Evolutionary conservation across 768 basidiomycete genomes (phyloP).

Genomic region (Trametes coccinea): DNA sequence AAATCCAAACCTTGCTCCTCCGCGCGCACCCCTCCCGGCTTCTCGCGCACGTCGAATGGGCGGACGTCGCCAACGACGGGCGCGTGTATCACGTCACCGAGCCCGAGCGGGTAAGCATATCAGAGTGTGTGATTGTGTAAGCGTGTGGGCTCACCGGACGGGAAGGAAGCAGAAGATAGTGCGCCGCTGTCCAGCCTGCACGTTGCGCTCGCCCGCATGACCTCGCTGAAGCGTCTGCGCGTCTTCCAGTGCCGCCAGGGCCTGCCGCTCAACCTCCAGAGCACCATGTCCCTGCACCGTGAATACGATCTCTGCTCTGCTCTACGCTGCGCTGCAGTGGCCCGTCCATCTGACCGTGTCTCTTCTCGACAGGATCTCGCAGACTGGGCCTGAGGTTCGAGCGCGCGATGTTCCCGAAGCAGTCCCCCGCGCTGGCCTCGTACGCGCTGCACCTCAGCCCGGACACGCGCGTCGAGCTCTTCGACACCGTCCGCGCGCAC

Average conservation of each 20-base stretch:
- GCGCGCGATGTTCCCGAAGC: conserved; percentile 38
- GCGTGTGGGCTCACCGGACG: conserved; percentile 11
- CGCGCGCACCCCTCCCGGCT: conserved; percentile 21
- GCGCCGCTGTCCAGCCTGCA: conserved; percentile 36
- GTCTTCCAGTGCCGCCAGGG: conserved; percentile 37
- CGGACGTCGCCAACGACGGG: conserved; percentile 44
- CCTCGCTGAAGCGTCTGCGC: conserved; percentile 32
- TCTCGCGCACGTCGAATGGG: conserved; percentile 32
- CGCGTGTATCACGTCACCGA: conserved; percentile 29
- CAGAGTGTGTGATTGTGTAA: conserved; percentile 21
- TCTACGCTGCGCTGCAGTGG: background rate
- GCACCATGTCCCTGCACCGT: conserved; percentile 21
- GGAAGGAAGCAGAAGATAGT: conserved; percentile 1
- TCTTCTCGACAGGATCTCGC: conserved; percentile 5
- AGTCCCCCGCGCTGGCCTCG: conserved; percentile 21
- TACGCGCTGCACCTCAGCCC: conserved; percentile 39
- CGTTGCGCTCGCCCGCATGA: conserved; percentile 32
- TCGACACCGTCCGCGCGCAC: conserved; percentile 32
- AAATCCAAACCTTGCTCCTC: conserved; percentile 34
- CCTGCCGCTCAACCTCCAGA: conserved; percentile 22
- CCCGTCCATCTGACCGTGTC: background rate
- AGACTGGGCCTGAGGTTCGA: conserved; percentile 35
- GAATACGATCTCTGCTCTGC: background rate
- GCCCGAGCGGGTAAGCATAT: conserved; percentile 17
- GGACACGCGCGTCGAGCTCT: conserved; percentile 31